Conservation (phyloP, 441 rosid genomes). For the Capsella rubella region DNA sequence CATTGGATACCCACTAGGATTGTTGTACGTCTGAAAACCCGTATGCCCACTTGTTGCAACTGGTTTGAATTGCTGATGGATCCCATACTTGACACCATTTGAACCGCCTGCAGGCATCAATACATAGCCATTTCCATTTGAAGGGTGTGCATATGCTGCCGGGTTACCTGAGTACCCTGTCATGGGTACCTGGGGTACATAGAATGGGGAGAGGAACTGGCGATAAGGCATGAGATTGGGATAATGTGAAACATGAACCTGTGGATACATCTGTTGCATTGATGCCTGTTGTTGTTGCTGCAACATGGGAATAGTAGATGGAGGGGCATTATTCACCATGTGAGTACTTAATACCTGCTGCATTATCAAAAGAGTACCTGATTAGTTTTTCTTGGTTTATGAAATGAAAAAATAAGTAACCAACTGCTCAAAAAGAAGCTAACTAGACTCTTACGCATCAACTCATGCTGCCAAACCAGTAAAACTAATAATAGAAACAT, state of each 20-base stretch:
- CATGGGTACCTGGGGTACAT: conserved; percentile 89
- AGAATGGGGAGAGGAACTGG: conserved; percentile 81
- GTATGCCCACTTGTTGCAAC: conserved; percentile 73
- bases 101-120: conserved; percentile 87
- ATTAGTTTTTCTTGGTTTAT: not conserved
- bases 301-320: conserved; percentile 65
- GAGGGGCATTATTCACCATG: conserved; percentile 52
- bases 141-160: conserved; percentile 85
- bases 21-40: conserved; percentile 79
- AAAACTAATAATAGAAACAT: conserved; percentile 26
- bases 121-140: conserved; percentile 81
- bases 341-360: conserved; percentile 59
- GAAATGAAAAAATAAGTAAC: not conserved
- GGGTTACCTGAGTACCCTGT: conserved; percentile 86
- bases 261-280: conserved; percentile 87
- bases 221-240: conserved; percentile 89
- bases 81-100: conserved; percentile 86
- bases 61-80: conserved; percentile 81
- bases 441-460: conserved; percentile 9
- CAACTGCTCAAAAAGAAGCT: conserved; percentile 5
- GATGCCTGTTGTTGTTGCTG: conserved; percentile 73
- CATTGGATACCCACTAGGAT: conserved; percentile 75
- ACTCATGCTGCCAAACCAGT: conserved; percentile 12
- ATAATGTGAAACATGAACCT: conserved; percentile 85
- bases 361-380: conserved; percentile 18